phyloP scores from a whole-genome alignment of 208 protist species.

The Novymonas esmeraldas region DNA sequence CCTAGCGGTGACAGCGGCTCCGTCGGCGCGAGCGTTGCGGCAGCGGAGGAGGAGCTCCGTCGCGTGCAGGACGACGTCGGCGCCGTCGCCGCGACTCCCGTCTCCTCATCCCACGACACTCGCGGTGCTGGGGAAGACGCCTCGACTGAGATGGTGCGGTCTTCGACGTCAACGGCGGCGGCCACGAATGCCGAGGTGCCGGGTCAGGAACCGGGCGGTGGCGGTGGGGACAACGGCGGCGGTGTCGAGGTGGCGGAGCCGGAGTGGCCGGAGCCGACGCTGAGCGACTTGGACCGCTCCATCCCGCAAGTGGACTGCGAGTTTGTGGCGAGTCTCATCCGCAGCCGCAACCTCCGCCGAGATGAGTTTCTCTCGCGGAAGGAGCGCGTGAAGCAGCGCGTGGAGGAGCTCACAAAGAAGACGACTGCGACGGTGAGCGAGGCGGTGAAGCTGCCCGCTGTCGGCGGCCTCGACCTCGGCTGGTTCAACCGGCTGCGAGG shows the following conservation, averaged over 20 bases:
- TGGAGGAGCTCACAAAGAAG: constrained; percentile 50
- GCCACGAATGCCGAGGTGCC: not conserved
- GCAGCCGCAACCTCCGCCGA: constrained; percentile 48
- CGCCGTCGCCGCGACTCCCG: not conserved
- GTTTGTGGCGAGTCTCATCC: constrained; percentile 78
- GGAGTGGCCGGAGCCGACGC: constrained; percentile 66
- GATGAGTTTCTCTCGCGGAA: constrained; percentile 60
- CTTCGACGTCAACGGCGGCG: too few relatives aligned
- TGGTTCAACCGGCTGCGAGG: constrained; percentile 15
- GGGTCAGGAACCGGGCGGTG: not conserved
- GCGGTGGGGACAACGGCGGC: not conserved
- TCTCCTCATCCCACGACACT: not conserved
- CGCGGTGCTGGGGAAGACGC: too few relatives aligned
- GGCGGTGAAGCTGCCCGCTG: constrained; percentile 33
- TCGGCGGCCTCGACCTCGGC: constrained; percentile 38
- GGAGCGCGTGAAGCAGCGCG: constrained; percentile 42
- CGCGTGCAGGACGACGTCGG: constrained; percentile 12
- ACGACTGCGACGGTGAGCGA: constrained; percentile 40
- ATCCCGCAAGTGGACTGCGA: constrained; percentile 83
- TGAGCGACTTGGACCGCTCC: constrained; percentile 73
- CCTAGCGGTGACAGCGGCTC: not conserved
- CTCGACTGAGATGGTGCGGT: too few relatives aligned
- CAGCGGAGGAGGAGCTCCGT: constrained; percentile 13
- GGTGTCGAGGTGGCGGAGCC: not conserved
- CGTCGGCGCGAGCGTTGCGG: not conserved